Conservation (phyloP, 1,284 basidiomycete species). For the Kwoniella shivajii region DNA sequence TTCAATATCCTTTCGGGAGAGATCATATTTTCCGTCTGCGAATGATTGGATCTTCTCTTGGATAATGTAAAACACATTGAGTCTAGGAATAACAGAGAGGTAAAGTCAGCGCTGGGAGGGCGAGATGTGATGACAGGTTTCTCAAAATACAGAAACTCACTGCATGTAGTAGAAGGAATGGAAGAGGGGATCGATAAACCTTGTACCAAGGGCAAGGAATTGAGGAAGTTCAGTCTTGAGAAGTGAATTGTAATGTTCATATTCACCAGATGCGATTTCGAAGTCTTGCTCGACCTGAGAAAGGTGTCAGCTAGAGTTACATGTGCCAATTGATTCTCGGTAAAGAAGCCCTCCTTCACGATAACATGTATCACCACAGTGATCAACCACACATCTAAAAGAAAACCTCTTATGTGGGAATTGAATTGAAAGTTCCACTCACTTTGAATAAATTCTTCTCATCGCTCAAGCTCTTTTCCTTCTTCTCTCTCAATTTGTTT, state of each 20-base stretch:
- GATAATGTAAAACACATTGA: conserved; percentile 92
- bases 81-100: conserved; percentile 55
- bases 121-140: no score
- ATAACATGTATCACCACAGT: not conserved
- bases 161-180: conserved; percentile 99
- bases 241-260: conserved; percentile 91
- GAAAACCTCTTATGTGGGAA: not conserved
- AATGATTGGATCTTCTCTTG: conserved; percentile 90
- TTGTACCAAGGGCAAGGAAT: conserved; percentile 82
- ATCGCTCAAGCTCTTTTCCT: conserved; percentile 88
- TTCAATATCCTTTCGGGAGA: conserved; percentile 71
- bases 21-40: conserved; percentile 79
- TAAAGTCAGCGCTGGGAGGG: conserved; percentile 9
- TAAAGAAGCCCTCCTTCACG: no score
- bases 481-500: conserved; percentile 94
- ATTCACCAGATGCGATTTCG: conserved; percentile 90
- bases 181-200: conserved; percentile 95
- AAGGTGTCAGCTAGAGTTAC: conserved; percentile 11
- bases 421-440: conserved; percentile 32
- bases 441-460: conserved; percentile 96
- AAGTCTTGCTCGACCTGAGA: conserved; percentile 94
- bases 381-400: no score
- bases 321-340: no score
- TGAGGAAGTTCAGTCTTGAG: conserved; percentile 90
- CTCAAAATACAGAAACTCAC: conserved; percentile 60